phyloP scores from a whole-genome alignment of 148 eudicot genomes.

The Gaultheria prostrata region DNA sequence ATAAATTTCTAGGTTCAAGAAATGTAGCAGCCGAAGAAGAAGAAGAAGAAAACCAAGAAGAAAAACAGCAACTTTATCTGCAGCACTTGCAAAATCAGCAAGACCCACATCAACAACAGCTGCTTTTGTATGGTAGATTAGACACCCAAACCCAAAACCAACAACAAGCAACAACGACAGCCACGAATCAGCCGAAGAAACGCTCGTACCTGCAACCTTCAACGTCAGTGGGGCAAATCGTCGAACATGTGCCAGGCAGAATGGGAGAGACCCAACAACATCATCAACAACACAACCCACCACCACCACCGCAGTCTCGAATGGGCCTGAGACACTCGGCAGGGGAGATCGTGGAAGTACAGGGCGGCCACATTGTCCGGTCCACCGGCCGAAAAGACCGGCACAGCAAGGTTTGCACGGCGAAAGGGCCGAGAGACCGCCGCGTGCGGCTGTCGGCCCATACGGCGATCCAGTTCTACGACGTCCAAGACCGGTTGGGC shows the following conservation, averaged over 20 bases:
- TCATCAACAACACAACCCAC: background rate
- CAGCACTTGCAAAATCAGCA: conserved; percentile 13
- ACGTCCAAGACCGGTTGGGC: conserved; percentile 83
- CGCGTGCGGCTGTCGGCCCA: conserved; percentile 81
- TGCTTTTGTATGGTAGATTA: conserved; percentile 14
- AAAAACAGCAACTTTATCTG: conserved; percentile 11
- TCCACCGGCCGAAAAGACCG: conserved; percentile 85
- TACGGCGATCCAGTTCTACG: conserved; percentile 90
- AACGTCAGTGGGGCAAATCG: conserved; percentile 16
- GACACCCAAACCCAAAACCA: conserved; percentile 25
- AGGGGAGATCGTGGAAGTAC: conserved; percentile 85
- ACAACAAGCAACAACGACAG: conserved; percentile 8
- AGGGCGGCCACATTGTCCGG: conserved; percentile 91
- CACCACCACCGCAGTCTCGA: conserved; percentile 25
- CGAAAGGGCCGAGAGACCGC: conserved; percentile 86
- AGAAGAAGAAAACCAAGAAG: background rate
- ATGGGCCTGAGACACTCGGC: conserved; percentile 44
- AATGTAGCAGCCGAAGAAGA: conserved; percentile 31
- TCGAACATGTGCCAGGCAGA: conserved; percentile 49
- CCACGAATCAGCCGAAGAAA: conserved; percentile 31
- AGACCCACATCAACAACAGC: background rate
- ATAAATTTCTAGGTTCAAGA: conserved; percentile 19
- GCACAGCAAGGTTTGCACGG: conserved; percentile 89
- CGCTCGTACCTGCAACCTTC: conserved; percentile 30
- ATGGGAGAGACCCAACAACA: conserved; percentile 43